phyloP scores from a whole-genome alignment of 441 rosid genomes.

The Brassica hybrid region DNA sequence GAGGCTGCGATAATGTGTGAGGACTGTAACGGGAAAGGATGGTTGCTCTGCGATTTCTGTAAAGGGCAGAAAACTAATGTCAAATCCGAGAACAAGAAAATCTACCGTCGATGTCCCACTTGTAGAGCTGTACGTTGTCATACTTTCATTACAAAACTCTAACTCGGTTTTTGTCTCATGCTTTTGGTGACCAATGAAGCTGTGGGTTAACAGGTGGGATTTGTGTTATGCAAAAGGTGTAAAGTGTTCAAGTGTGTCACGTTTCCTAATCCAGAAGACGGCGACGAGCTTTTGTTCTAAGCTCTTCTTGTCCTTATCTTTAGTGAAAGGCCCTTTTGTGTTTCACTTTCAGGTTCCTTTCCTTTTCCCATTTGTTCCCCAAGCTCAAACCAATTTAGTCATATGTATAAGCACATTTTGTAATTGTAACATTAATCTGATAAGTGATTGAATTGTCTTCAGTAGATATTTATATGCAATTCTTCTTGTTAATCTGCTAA shows the following conservation, averaged over 20 bases:
- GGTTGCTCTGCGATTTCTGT: slow-evolving; percentile 88
- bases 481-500: no score
- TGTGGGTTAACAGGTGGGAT: slow-evolving; percentile 67
- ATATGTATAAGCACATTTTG: no score
- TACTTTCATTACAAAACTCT: no score
- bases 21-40: slow-evolving; percentile 85
- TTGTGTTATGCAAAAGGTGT: slow-evolving; percentile 67
- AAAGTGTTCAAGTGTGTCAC: slow-evolving; percentile 81
- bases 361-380: no score
- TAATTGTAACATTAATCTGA: no score
- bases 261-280: slow-evolving; percentile 65
- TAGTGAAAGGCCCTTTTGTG: no score
- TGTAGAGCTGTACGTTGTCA: slow-evolving; percentile 95
- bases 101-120: slow-evolving; percentile 83
- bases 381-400: no score
- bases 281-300: slow-evolving; percentile 55
- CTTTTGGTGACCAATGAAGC: no score
- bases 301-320: no score
- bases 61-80: slow-evolving; percentile 82
- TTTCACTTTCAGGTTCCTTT: slow-evolving; percentile 38
- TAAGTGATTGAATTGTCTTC: slow-evolving; percentile 17
- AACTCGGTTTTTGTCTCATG: no score
- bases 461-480: background rate
- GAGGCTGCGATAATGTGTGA: slow-evolving; percentile 66
- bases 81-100: slow-evolving; percentile 64